Percentiles rank a stretch among this genome's conserved stretches.
These are phyloP conservation scores for Hirsutella rhossiliensis DNA, from an alignment of 2,329 filamentous ascomycete genomes.

Conservation along the genomic window DNA sequence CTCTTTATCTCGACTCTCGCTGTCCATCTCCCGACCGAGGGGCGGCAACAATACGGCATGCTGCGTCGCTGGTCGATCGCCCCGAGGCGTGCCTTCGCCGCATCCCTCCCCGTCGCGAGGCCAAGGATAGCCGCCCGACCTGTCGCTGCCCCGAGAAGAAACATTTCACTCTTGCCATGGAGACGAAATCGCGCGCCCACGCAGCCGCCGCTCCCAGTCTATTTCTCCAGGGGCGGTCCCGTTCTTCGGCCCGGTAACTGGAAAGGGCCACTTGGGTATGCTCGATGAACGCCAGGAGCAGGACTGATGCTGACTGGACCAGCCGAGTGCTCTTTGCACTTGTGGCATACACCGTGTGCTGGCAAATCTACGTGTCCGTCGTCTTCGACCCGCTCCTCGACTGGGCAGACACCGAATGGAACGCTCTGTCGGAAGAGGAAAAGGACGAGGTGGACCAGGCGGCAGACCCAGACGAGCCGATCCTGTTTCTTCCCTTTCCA, in stretches of 20 bases:
- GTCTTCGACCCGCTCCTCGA: conserved; percentile 33
- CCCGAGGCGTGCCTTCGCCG: conserved; percentile 8
- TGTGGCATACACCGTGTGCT: conserved; percentile 24
- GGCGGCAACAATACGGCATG: conserved; percentile 5
- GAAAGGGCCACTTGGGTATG: conserved; percentile 17
- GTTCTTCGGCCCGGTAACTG: conserved; percentile 7
- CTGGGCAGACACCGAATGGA: conserved; percentile 29
- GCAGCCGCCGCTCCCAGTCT: conserved; percentile 15
- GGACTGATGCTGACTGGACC: background rate
- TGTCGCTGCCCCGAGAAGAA: conserved; percentile 10
- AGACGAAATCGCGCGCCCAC: conserved; percentile 8
- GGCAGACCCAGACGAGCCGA: conserved; percentile 29
- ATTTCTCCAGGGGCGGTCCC: conserved; percentile 15
- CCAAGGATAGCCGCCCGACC: conserved; percentile 11
- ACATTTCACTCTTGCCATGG: conserved; percentile 22
- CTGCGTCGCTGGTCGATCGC: conserved; percentile 10
- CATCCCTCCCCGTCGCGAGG: conserved; percentile 8
- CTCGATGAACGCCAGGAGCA: background rate
- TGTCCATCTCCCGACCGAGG: background rate
- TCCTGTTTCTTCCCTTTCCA: conserved; percentile 49
- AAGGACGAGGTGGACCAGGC: conserved; percentile 26
- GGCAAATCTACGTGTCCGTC: conserved; percentile 29
- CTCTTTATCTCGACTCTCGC: background rate
- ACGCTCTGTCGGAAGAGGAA: conserved; percentile 30
- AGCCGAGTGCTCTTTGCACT: conserved; percentile 19